Evolutionary conservation across 2,329 filamentous ascomycete genomes (phyloP), one percentile per base, ranked within the genome.

Genomic region (Fusarium fracticaudum): DNA sequence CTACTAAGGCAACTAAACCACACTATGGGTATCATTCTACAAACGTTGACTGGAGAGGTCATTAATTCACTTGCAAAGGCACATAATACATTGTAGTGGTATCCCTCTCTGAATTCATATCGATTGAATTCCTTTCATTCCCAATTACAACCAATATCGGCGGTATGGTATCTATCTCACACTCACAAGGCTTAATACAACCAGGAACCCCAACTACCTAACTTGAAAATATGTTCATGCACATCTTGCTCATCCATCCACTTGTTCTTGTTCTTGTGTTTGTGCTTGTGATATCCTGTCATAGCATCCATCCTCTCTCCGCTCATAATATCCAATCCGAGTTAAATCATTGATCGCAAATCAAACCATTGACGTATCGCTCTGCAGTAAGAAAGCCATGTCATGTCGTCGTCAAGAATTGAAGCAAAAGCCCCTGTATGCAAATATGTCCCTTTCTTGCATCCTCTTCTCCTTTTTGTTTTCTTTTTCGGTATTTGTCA

Each of bases 321-420:
- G 45, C 59, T 70, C 71, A 51, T 71, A 74, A 72, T 75, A 71
- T 71, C 75, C 70, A 74, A 69, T 47, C 60, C 61, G 72, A 71
- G 73, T 40, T 55, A 47, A 60, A 53, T 33, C 63, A 67, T 64
- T 77, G 53, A 58, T 69, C 60, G 64, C 41, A 65, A 59, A 60
- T 51, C 64, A 69, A 78, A 76, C 73, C 69, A 75, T 76, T 74
- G 71, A 73, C 69, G 68, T 72, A 74, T 73, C 77, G 77, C 78
- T 79, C 71, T 77, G 71, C 68, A 77, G 66, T 65, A 72, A 75
- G 71, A 77, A 74, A 78, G 75, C 76, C 73, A 75, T 77, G 64
- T 80, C 79, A 76, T 80, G 69, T 80, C 79, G 73, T 80, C 79
- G 77, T 80, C 72, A 80, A 77, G 71, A 74, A 72, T 67, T 65